These are phyloP conservation scores for Podaxis sp. DNA, from an alignment of 768 basidiomycete genomes.

Conservation along the genomic window DNA sequence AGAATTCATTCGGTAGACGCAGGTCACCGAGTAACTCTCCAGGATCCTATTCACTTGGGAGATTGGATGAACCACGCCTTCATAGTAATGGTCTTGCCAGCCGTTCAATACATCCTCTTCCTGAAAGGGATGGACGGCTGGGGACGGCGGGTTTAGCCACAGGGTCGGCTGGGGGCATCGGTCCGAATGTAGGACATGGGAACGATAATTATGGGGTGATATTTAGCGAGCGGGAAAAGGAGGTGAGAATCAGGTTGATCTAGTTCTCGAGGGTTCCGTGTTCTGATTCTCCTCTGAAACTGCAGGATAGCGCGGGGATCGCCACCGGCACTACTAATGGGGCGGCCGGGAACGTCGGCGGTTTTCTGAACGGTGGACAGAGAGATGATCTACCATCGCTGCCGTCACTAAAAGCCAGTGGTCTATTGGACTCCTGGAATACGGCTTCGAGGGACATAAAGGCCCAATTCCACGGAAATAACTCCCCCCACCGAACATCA, in stretches of 20 bases:
- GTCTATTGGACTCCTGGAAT: slow-evolving; percentile 61
- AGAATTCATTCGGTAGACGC: slow-evolving; percentile 23
- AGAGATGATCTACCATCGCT: slow-evolving; percentile 45
- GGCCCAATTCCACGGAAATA: slow-evolving; percentile 21
- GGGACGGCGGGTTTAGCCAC: slow-evolving; percentile 16
- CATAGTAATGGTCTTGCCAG: slow-evolving; percentile 22
- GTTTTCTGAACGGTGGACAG: slow-evolving; percentile 20
- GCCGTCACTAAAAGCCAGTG: slow-evolving; percentile 75
- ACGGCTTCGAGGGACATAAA: slow-evolving; percentile 28
- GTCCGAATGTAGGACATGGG: slow-evolving; percentile 21
- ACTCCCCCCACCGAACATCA: slow-evolving; percentile 24
- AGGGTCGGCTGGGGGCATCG: slow-evolving; percentile 19
- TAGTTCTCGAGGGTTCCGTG: slow-evolving; percentile 11
- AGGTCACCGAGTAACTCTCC: slow-evolving; percentile 30
- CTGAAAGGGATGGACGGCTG: slow-evolving; percentile 21
- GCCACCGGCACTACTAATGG: slow-evolving; percentile 15
- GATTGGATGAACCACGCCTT: slow-evolving; percentile 36
- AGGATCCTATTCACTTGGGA: slow-evolving; percentile 30
- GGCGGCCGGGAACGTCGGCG: slow-evolving; percentile 19
- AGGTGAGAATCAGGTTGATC: slow-evolving; percentile 15
- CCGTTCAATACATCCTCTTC: slow-evolving; percentile 18
- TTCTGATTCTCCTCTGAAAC: slow-evolving; percentile 9
- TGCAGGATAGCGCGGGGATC: slow-evolving; percentile 14
- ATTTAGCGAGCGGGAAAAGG: slow-evolving; percentile 23
- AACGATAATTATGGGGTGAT: slow-evolving; percentile 18